Evolutionary conservation across 345 rosid genomes (phyloP).

Genomic region (Sonneratia caseolaris): DNA sequence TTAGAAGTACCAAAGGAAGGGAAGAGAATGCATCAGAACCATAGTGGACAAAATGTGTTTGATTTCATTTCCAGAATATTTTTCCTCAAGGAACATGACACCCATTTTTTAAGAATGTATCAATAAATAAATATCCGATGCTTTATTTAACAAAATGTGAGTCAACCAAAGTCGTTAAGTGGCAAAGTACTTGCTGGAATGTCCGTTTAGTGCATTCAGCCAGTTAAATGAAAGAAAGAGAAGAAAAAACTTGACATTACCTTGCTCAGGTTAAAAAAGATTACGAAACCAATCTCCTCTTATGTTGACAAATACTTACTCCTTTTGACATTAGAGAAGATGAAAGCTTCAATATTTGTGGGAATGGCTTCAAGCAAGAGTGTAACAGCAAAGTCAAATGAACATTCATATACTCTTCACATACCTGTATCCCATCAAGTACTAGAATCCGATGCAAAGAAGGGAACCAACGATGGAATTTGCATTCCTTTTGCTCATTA

Average conservation of each 20-base stretch:
- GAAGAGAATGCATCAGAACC: background rate
- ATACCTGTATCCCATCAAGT: constrained; percentile 82
- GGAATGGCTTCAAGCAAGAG: background rate
- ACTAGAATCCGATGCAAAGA: constrained; percentile 60
- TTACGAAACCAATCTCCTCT: background rate
- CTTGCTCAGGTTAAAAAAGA: background rate
- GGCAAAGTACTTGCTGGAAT: background rate
- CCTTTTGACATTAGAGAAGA: background rate
- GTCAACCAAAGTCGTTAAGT: background rate
- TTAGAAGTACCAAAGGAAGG: background rate
- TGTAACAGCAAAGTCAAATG: background rate
- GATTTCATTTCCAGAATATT: background rate
- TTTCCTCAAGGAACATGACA: background rate
- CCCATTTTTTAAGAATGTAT: too few relatives aligned
- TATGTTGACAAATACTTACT: background rate
- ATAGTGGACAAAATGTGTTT: background rate
- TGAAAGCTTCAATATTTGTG: background rate
- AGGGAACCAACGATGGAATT: constrained; percentile 53
- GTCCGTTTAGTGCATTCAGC: background rate
- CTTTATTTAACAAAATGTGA: too few relatives aligned
- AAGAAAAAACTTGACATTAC: background rate
- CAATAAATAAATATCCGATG: too few relatives aligned
- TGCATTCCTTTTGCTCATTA: constrained; percentile 16
- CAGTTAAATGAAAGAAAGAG: background rate
- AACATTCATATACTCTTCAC: background rate